A percentile compares a stretch with the other conserved stretches of the same genome.
These are phyloP conservation scores for Ajuga chamaepitys DNA, from an alignment of 257 asterid species.

Conservation along the genomic window DNA sequence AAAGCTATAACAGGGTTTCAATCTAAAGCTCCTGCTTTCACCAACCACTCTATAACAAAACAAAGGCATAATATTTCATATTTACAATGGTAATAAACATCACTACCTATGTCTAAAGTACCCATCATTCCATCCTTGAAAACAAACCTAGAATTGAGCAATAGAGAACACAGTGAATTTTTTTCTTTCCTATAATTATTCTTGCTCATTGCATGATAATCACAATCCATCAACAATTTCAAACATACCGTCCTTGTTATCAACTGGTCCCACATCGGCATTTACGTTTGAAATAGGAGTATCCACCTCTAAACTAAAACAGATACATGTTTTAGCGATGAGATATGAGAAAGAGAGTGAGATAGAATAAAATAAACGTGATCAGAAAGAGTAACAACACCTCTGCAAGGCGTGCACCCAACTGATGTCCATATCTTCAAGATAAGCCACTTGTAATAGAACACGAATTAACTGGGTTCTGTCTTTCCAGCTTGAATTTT, in stretches of 20 bases:
- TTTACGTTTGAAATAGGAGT: constrained; percentile 35
- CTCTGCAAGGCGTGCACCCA: constrained; percentile 78
- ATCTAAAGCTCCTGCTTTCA: constrained; percentile 27
- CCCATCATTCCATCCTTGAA: constrained; percentile 66
- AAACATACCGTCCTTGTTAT: constrained; percentile 18
- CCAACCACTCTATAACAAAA: constrained; percentile 72
- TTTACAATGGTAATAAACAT: constrained; percentile 59
- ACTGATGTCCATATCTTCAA: constrained; percentile 76
- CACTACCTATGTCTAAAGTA: constrained; percentile 26
- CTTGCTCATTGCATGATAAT: constrained; percentile 34
- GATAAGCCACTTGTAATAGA: constrained; percentile 89
- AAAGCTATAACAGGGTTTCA: constrained; percentile 21
- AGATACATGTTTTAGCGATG: constrained; percentile 17
- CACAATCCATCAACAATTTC: constrained; percentile 37
- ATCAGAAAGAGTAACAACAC: constrained; percentile 32
- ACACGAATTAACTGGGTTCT: constrained; percentile 53
- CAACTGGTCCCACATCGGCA: constrained; percentile 17
- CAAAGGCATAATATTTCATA: constrained; percentile 76
- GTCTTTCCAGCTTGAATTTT: constrained; percentile 79
- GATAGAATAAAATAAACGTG: not conserved
- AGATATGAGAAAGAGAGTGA: not conserved
- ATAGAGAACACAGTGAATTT: constrained; percentile 7
- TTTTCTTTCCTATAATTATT: constrained; percentile 9
- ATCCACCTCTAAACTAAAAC: constrained; percentile 72
- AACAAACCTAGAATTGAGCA: constrained; percentile 25